A percentile compares a stretch with the other conserved stretches of the same genome.
Evolutionary conservation across 2,329 filamentous ascomycete genomes (phyloP).

Genomic region (Colletotrichum karsti): DNA sequence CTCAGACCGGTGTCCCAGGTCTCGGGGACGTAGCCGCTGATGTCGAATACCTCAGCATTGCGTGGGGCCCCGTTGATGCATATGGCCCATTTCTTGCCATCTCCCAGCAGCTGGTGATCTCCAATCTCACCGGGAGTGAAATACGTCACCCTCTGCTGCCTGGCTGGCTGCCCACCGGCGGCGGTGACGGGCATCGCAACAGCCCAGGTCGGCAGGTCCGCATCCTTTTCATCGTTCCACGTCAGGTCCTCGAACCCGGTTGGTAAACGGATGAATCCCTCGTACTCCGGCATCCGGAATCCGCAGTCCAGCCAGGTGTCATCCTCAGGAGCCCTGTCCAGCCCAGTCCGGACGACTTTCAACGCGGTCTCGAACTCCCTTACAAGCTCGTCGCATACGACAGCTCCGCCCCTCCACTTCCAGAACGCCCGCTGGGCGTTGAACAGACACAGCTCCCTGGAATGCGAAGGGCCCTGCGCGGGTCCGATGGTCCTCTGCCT

Average conservation of each 20-base stretch:
- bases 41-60: background rate
- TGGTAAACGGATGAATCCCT: background rate
- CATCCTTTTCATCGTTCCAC: background rate
- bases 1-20: background rate
- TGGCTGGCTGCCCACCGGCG: background rate
- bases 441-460: background rate
- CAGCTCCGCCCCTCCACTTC: background rate
- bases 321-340: background rate
- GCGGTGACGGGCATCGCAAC: background rate
- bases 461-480: background rate
- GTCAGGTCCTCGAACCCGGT: background rate
- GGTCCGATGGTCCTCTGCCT: background rate
- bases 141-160: background rate
- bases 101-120: background rate
- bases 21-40: background rate
- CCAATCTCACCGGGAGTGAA: background rate
- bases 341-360: background rate
- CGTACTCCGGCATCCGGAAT: background rate
- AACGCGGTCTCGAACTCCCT: background rate
- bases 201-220: background rate
- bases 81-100: background rate
- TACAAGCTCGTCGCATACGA: background rate
- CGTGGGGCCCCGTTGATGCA: background rate
- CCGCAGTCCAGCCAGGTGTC: background rate
- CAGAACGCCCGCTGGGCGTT: background rate